phyloP scores from a whole-genome alignment of 352 stramenopile species.

The Lagenidium giganteum region DNA sequence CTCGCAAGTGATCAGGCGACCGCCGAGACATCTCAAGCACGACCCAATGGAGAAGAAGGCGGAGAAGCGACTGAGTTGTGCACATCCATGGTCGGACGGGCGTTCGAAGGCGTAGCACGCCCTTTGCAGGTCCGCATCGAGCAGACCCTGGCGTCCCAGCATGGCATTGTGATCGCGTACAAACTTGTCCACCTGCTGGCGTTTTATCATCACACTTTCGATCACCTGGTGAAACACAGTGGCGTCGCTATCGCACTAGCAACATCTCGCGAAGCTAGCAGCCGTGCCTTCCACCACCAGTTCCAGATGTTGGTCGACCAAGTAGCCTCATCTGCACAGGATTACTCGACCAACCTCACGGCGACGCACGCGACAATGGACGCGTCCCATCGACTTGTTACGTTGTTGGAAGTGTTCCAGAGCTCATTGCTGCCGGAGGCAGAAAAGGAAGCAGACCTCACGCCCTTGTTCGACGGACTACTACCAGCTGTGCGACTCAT shows the following conservation, averaged over 20 bases:
- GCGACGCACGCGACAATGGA: constrained; percentile 56
- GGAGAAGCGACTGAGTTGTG: too few relatives aligned
- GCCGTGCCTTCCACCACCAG: constrained; percentile 44
- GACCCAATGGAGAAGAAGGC: not conserved
- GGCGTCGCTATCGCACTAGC: constrained; percentile 26
- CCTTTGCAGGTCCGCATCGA: constrained; percentile 63
- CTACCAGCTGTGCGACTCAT: constrained; percentile 43
- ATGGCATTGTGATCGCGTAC: constrained; percentile 54
- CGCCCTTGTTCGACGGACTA: constrained; percentile 42
- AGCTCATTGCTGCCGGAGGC: constrained; percentile 46
- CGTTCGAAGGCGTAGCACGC: constrained; percentile 54
- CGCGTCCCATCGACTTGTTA: constrained; percentile 43
- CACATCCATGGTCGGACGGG: constrained; percentile 47
- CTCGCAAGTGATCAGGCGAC: too few relatives aligned
- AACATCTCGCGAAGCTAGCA: constrained; percentile 35
- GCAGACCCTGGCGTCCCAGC: constrained; percentile 47
- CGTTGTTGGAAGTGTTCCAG: constrained; percentile 54
- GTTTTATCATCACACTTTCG: constrained; percentile 66
- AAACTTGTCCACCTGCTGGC: constrained; percentile 60
- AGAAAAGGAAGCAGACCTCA: constrained; percentile 45
- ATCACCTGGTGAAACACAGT: constrained; percentile 28
- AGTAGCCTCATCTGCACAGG: constrained; percentile 36
- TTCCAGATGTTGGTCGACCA: constrained; percentile 43
- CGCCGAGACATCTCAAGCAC: not conserved
- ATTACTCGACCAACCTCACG: constrained; percentile 55